Percentiles rank a stretch among this genome's conserved stretches.
phyloP scores from a whole-genome alignment of 768 basidiomycete genomes.

The Leccinum arenicola region DNA sequence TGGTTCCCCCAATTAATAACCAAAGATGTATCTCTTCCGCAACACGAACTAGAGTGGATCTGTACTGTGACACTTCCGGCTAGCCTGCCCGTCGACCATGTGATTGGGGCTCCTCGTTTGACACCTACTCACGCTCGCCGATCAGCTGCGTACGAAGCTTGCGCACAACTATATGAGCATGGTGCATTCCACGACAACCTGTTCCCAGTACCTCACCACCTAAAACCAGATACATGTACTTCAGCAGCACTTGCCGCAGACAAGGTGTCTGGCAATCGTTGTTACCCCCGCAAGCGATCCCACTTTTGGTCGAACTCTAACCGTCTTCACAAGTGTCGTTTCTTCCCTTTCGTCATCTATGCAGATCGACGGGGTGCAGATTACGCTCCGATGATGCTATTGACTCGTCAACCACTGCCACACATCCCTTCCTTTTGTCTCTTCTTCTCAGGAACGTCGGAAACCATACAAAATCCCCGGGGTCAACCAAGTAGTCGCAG shows the following conservation, averaged over 20 bases:
- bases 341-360: conserved; percentile 41
- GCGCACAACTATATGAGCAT: conserved; percentile 44
- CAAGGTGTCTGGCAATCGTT: conserved; percentile 42
- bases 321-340: conserved; percentile 19
- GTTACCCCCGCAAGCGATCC: conserved; percentile 57
- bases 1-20: conserved; percentile 22
- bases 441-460: conserved; percentile 51
- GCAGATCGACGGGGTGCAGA: conserved; percentile 28
- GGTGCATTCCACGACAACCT: conserved; percentile 53
- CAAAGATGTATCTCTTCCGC: conserved; percentile 21
- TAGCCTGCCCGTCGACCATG: conserved; percentile 37
- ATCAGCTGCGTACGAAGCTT: conserved; percentile 56
- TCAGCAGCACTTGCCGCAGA: conserved; percentile 18
- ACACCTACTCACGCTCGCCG: conserved; percentile 56
- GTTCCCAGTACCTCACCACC: conserved; percentile 30
- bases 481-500: conserved; percentile 8
- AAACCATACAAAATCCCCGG: conserved; percentile 42
- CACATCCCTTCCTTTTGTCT: conserved; percentile 52
- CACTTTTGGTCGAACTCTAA: conserved; percentile 59
- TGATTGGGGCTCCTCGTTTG: conserved; percentile 44
- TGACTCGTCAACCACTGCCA: conserved; percentile 69
- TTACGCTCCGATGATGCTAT: conserved; percentile 62
- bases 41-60: conserved; percentile 27
- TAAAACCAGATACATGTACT: not conserved
- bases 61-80: conserved; percentile 52